These are phyloP conservation scores for Teunomyces aglyptinius DNA, from an alignment of 805 yeast species.

Conservation along the genomic window DNA sequence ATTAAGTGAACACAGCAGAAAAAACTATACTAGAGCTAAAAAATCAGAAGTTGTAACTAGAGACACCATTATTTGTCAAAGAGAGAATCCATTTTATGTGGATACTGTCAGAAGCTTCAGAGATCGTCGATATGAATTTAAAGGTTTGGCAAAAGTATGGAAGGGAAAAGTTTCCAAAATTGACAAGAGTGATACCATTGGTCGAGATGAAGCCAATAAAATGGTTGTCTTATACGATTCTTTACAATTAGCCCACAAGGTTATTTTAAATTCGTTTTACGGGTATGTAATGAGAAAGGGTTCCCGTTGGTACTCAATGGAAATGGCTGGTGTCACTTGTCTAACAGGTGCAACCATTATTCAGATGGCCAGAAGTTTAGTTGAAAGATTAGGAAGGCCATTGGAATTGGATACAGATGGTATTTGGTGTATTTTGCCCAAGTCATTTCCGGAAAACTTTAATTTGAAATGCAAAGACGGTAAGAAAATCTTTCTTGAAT, in stretches of 20 bases:
- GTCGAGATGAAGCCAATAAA: constrained; percentile 85
- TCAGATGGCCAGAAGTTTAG: constrained; percentile 92
- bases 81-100: constrained; percentile 96
- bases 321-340: constrained; percentile 99
- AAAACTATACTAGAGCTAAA: constrained; percentile 78
- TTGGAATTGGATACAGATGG: constrained; percentile 98
- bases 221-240: constrained; percentile 94
- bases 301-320: constrained; percentile 99
- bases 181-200: constrained; percentile 50
- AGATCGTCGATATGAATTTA: constrained; percentile 94
- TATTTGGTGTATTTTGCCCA: constrained; percentile 97
- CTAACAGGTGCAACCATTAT: constrained; percentile 96
- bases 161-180: constrained; percentile 70
- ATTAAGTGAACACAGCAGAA: constrained; percentile 77
- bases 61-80: constrained; percentile 92
- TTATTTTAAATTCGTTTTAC: constrained; percentile 91
- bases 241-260: constrained; percentile 93
- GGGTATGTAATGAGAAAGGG: constrained; percentile 99
- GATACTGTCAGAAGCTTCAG: constrained; percentile 92
- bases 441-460: constrained; percentile 88
- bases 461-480: constrained; percentile 72
- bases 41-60: constrained; percentile 81
- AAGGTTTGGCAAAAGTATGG: constrained; percentile 92
- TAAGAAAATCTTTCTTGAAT: constrained; percentile 71
- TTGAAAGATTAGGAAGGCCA: constrained; percentile 92